phyloP scores from a whole-genome alignment of 495 filamentous ascomycete genomes.

The Neurospora discreta region DNA sequence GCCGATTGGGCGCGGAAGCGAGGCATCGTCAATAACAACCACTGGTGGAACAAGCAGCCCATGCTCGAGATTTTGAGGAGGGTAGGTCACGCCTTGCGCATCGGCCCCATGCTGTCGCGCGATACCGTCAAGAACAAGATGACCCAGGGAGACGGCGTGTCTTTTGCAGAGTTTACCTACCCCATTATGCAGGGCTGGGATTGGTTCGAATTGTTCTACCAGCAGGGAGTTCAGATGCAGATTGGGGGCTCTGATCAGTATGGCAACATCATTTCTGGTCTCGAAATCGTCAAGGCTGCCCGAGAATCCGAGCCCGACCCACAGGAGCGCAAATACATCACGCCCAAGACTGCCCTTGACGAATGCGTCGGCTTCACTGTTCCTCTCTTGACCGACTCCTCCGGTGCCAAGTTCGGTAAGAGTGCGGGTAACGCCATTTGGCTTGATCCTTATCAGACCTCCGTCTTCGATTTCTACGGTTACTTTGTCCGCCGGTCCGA shows the following conservation, averaged over 20 bases:
- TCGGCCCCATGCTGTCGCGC: constrained; percentile 78
- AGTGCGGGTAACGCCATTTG: constrained; percentile 90
- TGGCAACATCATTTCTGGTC: constrained; percentile 88
- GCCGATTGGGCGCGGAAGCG: constrained; percentile 51
- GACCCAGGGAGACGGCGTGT: constrained; percentile 76
- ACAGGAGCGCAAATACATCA: constrained; percentile 4
- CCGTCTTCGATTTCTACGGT: constrained; percentile 71
- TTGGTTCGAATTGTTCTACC: constrained; percentile 70
- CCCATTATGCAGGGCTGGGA: constrained; percentile 95
- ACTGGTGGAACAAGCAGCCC: constrained; percentile 61
- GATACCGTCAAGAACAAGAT: constrained; percentile 84
- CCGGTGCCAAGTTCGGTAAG: constrained; percentile 90
- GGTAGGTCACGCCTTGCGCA: constrained; percentile 57
- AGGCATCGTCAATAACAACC: constrained; percentile 63
- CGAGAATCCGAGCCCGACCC: constrained; percentile 42
- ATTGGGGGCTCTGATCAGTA: constrained; percentile 94
- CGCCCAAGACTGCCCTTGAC: constrained; percentile 22
- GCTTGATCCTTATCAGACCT: constrained; percentile 75
- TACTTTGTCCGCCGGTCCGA: constrained; percentile 84
- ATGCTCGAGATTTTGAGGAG: constrained; percentile 62
- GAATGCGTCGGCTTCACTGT: constrained; percentile 77
- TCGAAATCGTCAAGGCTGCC: constrained; percentile 68
- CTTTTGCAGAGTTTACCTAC: constrained; percentile 86
- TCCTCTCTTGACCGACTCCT: constrained; percentile 74
- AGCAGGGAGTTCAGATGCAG: constrained; percentile 58